These are phyloP conservation scores for Phialophora macrospora DNA, from an alignment of 2,329 filamentous ascomycete species.

Conservation along the genomic window DNA sequence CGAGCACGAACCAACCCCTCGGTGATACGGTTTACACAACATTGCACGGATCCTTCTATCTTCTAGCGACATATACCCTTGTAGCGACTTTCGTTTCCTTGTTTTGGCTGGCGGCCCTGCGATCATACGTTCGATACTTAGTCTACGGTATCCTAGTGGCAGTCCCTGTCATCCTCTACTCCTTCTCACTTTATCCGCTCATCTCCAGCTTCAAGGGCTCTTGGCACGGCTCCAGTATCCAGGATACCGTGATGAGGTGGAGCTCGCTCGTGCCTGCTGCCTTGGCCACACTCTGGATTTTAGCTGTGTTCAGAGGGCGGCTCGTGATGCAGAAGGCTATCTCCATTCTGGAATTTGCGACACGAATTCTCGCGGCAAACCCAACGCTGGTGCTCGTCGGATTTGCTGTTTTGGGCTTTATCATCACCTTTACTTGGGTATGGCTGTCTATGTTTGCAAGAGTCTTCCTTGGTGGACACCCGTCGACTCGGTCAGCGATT, in stretches of 20 bases:
- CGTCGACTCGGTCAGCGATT: conserved; percentile 58
- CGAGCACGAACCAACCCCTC: conserved; percentile 69
- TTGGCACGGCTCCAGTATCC: conserved; percentile 75
- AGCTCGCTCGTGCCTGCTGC: conserved; percentile 76
- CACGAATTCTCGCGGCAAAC: conserved; percentile 82
- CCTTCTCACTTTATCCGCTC: conserved; percentile 89
- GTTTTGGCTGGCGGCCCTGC: conserved; percentile 84
- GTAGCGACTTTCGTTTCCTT: conserved; percentile 87
- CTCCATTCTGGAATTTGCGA: conserved; percentile 88
- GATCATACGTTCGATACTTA: conserved; percentile 84
- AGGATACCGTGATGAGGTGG: conserved; percentile 90
- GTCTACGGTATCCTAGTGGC: conserved; percentile 80
- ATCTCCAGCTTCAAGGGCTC: conserved; percentile 83
- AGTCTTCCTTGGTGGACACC: conserved; percentile 90
- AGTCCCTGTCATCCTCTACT: conserved; percentile 83
- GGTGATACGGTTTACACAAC: conserved; percentile 95
- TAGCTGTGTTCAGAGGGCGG: conserved; percentile 79
- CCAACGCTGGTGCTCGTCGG: conserved; percentile 83
- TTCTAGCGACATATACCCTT: conserved; percentile 87
- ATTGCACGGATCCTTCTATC: conserved; percentile 81
- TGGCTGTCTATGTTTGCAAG: conserved; percentile 98
- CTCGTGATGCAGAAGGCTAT: conserved; percentile 81
- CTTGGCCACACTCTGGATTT: conserved; percentile 78
- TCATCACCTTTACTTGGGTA: conserved; percentile 90
- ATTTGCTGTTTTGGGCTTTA: conserved; percentile 72